A percentile compares a stretch with the other conserved stretches of the same genome.
Evolutionary conservation across 2,329 filamentous ascomycete species (phyloP).

Genomic region (Cladosporium sp.): DNA sequence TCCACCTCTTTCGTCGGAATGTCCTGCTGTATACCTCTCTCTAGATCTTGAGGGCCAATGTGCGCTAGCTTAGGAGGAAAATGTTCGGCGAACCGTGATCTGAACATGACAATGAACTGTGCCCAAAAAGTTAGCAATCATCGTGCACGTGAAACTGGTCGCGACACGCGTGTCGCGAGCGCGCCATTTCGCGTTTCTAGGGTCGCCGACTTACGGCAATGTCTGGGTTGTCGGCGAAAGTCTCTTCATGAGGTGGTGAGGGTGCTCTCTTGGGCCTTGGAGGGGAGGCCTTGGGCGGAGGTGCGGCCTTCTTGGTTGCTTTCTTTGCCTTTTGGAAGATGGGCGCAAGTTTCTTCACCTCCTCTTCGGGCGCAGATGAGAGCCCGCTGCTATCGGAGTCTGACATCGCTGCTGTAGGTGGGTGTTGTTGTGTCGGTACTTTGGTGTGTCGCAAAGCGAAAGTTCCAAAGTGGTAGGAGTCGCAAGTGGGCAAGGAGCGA

Average conservation of each 20-base stretch:
- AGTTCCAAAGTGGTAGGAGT: background rate
- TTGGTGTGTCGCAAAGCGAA: background rate
- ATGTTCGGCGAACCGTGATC: conserved; percentile 83
- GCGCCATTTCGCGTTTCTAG: conserved; percentile 26
- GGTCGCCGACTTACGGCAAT: conserved; percentile 70
- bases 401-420: conserved; percentile 23
- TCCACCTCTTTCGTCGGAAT: conserved; percentile 81
- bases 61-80: conserved; percentile 84
- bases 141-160: conserved; percentile 16
- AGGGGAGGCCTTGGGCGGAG: conserved; percentile 38
- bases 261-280: conserved; percentile 64
- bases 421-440: conserved; percentile 2
- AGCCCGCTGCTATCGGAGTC: conserved; percentile 56
- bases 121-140: conserved; percentile 39
- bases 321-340: conserved; percentile 38
- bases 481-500: conserved; percentile 1
- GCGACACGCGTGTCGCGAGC: conserved; percentile 25
- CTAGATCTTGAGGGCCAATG: conserved; percentile 92
- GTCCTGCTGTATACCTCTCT: conserved; percentile 74
- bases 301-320: conserved; percentile 40
- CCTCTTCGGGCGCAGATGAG: conserved; percentile 59
- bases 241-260: conserved; percentile 86
- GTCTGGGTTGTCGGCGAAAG: conserved; percentile 83
- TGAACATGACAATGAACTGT: conserved; percentile 97
- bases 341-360: conserved; percentile 37